Evolutionary conservation across 495 filamentous ascomycete species (phyloP), one percentile per base, ranked within the genome.

Genomic region (Darksidea phi): DNA sequence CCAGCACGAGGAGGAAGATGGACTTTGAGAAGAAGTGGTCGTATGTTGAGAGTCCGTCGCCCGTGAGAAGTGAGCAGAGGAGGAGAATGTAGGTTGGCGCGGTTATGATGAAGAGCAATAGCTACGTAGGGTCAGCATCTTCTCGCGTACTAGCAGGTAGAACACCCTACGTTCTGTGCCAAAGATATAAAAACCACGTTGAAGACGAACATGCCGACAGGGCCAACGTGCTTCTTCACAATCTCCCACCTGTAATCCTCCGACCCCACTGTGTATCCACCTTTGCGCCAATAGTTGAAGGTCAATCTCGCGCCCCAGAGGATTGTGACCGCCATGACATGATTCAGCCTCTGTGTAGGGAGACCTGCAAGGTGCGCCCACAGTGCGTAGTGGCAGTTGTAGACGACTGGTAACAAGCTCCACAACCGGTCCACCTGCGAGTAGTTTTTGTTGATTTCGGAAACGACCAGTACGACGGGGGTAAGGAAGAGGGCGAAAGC

Each of bases 251-350:
- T 83, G 72, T 99, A 99, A 74, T 99, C 95, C 73, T 99, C 92
- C 11, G 84, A 86, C 26, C 94, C 93, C 58, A 90, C 79, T 23
- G 77, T 74, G 72, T 97, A 99, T 17, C 95, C 95, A 18, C 95
- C 95, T 73, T 89, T 95, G 50, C 95, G 88, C 88, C 88, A 96
- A 73, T 96, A 99, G 75, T 99, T 99, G 82, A 81, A 97, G 1
- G 94, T 95, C 70, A 99, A 77, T 38, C 95, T 88, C 50, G 93
- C 89, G 71, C 87, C 89, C 95, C 95, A 99, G 12, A 91, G 55
- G 1, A 78, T 70, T 58, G 84, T 87, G 65, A 91, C 85, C 5
- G 84, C 76, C 48, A 90, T 75, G 51, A 93, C 78, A 20, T 86
- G 87, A 70, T 95, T 87, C 47, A 97, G 72, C 24, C 85, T 80